Percentiles rank a stretch among this genome's conserved stretches.
Conservation (phyloP, 208 protist species). For the Blastocrithidia nonstop region DNA sequence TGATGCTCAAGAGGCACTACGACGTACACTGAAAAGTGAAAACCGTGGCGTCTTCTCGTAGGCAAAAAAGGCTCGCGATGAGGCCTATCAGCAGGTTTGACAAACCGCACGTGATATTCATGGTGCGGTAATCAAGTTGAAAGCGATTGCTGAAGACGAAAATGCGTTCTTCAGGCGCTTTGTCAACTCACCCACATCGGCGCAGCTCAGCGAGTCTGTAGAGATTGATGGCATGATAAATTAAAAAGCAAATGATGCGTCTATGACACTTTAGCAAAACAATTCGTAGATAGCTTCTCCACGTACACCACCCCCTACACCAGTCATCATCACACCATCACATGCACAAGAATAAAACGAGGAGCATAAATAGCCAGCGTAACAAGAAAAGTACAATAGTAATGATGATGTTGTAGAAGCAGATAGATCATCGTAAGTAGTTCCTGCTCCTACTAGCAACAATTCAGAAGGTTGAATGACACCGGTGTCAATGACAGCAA, state of each 20-base stretch:
- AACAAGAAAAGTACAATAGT: too few species aligned
- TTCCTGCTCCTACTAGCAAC: too few species aligned
- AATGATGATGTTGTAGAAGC: too few species aligned
- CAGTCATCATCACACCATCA: not conserved
- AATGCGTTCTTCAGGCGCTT: slow-evolving; percentile 19
- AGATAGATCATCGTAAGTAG: too few species aligned
- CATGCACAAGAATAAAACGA: not conserved
- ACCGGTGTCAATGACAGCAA: too few species aligned
- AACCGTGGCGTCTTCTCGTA: slow-evolving; percentile 19
- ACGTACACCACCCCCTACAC: not conserved
- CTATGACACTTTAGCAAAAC: too few species aligned
- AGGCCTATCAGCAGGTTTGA: slow-evolving; percentile 19
- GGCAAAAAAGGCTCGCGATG: slow-evolving; percentile 20
- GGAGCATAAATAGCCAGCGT: not conserved
- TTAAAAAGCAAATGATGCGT: not conserved
- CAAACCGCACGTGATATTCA: slow-evolving; percentile 13
- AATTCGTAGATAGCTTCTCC: not conserved
- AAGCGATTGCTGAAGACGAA: slow-evolving; percentile 22
- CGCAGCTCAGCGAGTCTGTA: too few species aligned
- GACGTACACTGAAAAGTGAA: slow-evolving; percentile 13
- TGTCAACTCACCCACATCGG: slow-evolving; percentile 1
- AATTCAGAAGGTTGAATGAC: too few species aligned
- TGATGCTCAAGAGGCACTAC: slow-evolving; percentile 27
- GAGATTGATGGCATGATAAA: too few species aligned
- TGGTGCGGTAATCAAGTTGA: slow-evolving; percentile 21